These are phyloP conservation scores for Epithele typhae DNA, from an alignment of 768 basidiomycete genomes.

Conservation along the genomic window DNA sequence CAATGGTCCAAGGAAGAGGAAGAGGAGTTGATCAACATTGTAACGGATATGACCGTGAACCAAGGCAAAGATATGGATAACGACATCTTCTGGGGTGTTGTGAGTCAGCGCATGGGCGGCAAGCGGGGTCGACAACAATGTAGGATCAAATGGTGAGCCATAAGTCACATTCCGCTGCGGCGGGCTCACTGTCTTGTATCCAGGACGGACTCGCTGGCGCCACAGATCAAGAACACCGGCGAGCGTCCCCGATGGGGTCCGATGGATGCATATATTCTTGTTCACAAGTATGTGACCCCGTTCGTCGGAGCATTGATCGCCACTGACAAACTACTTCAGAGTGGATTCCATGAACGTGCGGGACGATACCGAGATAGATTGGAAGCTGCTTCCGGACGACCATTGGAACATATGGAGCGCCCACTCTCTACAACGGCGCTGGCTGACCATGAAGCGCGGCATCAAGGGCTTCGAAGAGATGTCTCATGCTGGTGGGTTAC, in stretches of 20 bases:
- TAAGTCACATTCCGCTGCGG: too few relatives aligned
- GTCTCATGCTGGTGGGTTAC: conserved; percentile 63
- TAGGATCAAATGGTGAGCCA: conserved; percentile 75
- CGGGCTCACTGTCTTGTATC: background rate
- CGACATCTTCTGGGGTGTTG: conserved; percentile 80
- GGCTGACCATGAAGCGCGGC: conserved; percentile 74
- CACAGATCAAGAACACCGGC: conserved; percentile 69
- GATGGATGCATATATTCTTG: conserved; percentile 73
- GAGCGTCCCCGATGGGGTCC: conserved; percentile 68
- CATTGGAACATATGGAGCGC: conserved; percentile 86
- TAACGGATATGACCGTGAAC: conserved; percentile 67
- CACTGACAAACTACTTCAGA: conserved; percentile 32
- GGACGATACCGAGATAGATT: conserved; percentile 82
- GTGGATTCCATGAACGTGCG: conserved; percentile 69
- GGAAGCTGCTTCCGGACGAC: conserved; percentile 70
- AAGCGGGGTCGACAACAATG: conserved; percentile 78
- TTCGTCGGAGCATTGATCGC: too few relatives aligned
- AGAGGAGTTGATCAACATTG: conserved; percentile 65
- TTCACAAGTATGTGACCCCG: conserved; percentile 60
- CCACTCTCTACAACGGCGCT: conserved; percentile 73
- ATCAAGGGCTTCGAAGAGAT: conserved; percentile 78
- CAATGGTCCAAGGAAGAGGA: conserved; percentile 81
- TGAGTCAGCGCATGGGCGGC: conserved; percentile 74
- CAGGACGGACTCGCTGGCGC: conserved; percentile 76
- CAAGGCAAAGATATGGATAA: conserved; percentile 69